Evolutionary conservation across 2,329 filamentous ascomycete species (phyloP).

Genomic region (Beauveria asiatica): DNA sequence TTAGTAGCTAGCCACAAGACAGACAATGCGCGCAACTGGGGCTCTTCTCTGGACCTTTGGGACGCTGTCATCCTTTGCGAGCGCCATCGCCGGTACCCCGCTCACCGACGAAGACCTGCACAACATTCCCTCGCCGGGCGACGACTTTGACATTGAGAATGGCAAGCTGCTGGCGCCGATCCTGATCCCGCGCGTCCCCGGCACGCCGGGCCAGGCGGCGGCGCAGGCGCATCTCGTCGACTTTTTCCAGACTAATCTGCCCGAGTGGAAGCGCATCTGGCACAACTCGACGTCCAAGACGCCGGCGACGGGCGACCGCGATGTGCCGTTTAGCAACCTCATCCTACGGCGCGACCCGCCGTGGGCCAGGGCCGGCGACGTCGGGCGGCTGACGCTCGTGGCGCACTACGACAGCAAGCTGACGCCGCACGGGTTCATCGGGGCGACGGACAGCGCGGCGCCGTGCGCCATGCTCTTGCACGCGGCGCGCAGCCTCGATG

Average conservation of each 20-base stretch:
- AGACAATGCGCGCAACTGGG: constrained; percentile 1
- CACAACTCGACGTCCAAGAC: constrained; percentile 88
- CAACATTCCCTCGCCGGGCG: constrained; percentile 60
- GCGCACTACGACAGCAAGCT: constrained; percentile 91
- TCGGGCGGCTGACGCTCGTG: constrained; percentile 74
- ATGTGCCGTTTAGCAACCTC: constrained; percentile 79
- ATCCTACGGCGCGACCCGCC: constrained; percentile 85
- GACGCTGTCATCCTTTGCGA: constrained; percentile 14
- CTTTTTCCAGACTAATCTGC: constrained; percentile 69
- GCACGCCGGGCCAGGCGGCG: constrained; percentile 63
- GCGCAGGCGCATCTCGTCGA: constrained; percentile 75
- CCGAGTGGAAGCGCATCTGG: constrained; percentile 69
- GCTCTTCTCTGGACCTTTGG: constrained; percentile 8
- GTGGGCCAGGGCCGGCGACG: constrained; percentile 64
- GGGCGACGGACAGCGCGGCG: constrained; percentile 86
- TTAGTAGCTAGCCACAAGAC: not conserved
- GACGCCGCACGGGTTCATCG: constrained; percentile 76
- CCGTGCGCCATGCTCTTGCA: constrained; percentile 93
- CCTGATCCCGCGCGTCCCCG: constrained; percentile 78
- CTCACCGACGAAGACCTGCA: constrained; percentile 70
- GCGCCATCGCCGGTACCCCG: constrained; percentile 33
- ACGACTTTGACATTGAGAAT: constrained; percentile 69
- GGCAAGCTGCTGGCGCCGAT: constrained; percentile 79
- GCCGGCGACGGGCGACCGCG: constrained; percentile 59
- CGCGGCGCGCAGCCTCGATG: constrained; percentile 70